A percentile compares a stretch with the other conserved stretches of the same genome.
Conservation (phyloP, 2,329 filamentous ascomycete species). For the Fusarium sp. region DNA sequence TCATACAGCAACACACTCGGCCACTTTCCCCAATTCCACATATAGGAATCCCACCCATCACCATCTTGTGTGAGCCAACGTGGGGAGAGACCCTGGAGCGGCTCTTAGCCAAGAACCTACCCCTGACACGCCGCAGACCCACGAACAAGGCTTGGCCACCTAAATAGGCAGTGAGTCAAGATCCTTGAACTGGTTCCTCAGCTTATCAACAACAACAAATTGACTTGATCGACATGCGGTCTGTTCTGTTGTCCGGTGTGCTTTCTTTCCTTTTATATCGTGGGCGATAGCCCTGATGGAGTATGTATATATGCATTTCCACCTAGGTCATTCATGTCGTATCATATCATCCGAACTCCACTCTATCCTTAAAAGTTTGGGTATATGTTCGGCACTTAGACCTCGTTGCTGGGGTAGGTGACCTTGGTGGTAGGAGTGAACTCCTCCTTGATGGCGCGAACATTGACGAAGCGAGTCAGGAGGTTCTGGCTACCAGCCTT, state of each 20-base stretch:
- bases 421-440: slow-evolving; percentile 73
- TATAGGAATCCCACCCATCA: slow-evolving; percentile 45
- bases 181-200: slow-evolving; percentile 19
- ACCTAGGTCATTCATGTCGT: slow-evolving; percentile 25
- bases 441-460: slow-evolving; percentile 79
- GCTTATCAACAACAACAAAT: slow-evolving; percentile 10
- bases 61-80: slow-evolving; percentile 42
- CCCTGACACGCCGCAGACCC: slow-evolving; percentile 34
- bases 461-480: slow-evolving; percentile 73
- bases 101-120: slow-evolving; percentile 31
- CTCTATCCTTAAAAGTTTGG: neutral
- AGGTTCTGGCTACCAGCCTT: slow-evolving; percentile 76
- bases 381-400: slow-evolving; percentile 49
- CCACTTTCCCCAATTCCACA: slow-evolving; percentile 24
- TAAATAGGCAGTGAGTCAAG: slow-evolving; percentile 30
- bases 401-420: slow-evolving; percentile 77
- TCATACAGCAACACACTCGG: slow-evolving; percentile 7
- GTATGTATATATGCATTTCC: neutral
- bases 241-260: slow-evolving; percentile 16
- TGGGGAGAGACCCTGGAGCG: slow-evolving; percentile 38
- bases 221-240: slow-evolving; percentile 15
- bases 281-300: slow-evolving; percentile 11
- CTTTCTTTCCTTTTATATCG: slow-evolving; percentile 10
- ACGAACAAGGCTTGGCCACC: slow-evolving; percentile 25
- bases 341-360: slow-evolving; percentile 9